Base-by-base conservation (phyloP, 768 basidiomycete genomes). In the Fomitopsis pulvina region DNA sequence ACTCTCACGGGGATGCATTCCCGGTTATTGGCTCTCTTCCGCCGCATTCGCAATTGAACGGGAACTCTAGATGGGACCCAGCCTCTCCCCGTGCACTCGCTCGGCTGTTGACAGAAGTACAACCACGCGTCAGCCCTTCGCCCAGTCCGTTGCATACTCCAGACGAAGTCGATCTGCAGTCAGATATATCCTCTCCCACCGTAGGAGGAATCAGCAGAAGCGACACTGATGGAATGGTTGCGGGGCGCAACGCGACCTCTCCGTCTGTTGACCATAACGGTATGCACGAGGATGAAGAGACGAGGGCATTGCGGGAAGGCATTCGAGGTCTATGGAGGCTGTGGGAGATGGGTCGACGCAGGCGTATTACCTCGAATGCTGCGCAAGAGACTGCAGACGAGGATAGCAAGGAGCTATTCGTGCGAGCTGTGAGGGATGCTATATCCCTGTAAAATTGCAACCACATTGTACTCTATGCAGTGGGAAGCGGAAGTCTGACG, bases 301-400 rank as follows among this genome's bases (percentile, higher is more conserved):
- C 72, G 42, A 68, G 69, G 24, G 72, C 76, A 18, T 64, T 86
- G 41, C 71, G 68, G 34, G 73, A 78, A 30, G 71, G 75, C 27
- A 73, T 85, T 43, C 72, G 68, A 51, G 76, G 79, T 1, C 61
- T 87, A 20, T 86, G 85, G 84, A 77, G 67, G 59, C 58, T 71
- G 9, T 66, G 71, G 25, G 67, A 63, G 25, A 34, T 45, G 40
- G 46, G 40, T 1, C 41, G 41, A 34, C 39, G 51, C 16, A 27
- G 12, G 20, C 22, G 41, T 10, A 40, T n/a, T n/a, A n/a, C n/a
- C n/a, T n/a, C n/a, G n/a, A n/a, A 28, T 42, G 44, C 27, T 7
- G 10, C 30, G 20, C 42, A 21, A 27, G 48, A 40, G 21, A 21
- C 42, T 3, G 14, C 41, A 12, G 38, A 37, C 8, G 60, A 55